Conservation (phyloP, 2,329 filamentous ascomycete species). For the Verticillium zaregamsianum region DNA sequence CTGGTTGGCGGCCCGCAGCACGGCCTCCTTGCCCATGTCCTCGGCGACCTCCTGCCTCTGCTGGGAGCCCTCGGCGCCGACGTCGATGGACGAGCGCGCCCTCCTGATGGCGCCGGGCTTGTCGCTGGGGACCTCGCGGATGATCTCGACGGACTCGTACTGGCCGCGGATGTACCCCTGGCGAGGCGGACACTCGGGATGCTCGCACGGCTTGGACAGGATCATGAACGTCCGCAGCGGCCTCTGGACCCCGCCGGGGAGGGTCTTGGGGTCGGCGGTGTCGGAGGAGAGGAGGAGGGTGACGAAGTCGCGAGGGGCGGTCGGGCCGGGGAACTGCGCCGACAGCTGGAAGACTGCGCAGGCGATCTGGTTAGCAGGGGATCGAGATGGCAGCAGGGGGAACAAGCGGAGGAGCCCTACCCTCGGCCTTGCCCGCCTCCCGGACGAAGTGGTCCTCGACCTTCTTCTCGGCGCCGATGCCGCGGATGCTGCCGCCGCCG, state of each 20-base stretch:
- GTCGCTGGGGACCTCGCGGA: constrained; percentile 70
- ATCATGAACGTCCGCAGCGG: constrained; percentile 75
- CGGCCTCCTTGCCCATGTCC: constrained; percentile 33
- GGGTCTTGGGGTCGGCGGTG: constrained; percentile 35
- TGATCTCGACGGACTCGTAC: constrained; percentile 90
- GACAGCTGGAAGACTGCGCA: constrained; percentile 73
- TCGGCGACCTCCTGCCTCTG: constrained; percentile 20
- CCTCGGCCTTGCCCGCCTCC: constrained; percentile 59
- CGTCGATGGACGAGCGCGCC: constrained; percentile 39
- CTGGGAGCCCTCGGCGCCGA: constrained; percentile 26
- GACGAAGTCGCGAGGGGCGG: constrained; percentile 83
- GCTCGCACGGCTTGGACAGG: constrained; percentile 77
- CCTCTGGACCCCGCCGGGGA: constrained; percentile 19
- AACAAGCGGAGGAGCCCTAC: constrained; percentile 28
- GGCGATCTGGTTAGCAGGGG: background rate
- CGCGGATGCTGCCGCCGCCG: constrained; percentile 72
- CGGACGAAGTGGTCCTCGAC: constrained; percentile 60
- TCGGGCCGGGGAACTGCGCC: constrained; percentile 86
- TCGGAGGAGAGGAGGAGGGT: constrained; percentile 70
- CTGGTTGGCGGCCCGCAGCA: constrained; percentile 26
- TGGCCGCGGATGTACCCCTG: constrained; percentile 75
- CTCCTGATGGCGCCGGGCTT: constrained; percentile 32
- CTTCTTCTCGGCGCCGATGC: constrained; percentile 75
- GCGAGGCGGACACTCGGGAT: constrained; percentile 67
- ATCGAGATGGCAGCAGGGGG: background rate